phyloP scores from a whole-genome alignment of 108 stramenopile species.

The Cyclotella sp. region DNA sequence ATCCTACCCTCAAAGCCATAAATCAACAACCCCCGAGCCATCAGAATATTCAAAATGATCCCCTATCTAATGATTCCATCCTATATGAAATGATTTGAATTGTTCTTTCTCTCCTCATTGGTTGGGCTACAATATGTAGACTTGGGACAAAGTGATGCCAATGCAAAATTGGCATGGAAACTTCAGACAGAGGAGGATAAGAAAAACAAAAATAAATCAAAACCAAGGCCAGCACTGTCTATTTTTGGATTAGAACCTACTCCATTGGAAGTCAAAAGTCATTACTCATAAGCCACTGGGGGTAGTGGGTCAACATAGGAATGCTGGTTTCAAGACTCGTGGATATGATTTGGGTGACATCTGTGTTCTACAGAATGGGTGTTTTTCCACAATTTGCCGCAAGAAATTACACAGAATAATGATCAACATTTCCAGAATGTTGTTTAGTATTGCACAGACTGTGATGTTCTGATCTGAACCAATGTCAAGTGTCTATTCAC shows the following conservation, averaged over 20 bases:
- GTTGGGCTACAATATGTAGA: slow-evolving; percentile 3
- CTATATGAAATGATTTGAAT: not conserved
- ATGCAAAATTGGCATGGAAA: slow-evolving; percentile 15
- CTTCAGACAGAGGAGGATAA: slow-evolving; percentile 17
- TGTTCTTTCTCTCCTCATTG: not conserved
- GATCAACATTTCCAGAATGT: too few relatives aligned
- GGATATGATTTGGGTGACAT: not conserved
- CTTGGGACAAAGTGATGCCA: not conserved
- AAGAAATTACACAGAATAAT: too few relatives aligned
- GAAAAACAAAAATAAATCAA: not conserved
- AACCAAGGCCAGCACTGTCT: not conserved
- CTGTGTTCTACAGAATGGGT: too few relatives aligned
- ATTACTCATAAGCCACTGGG: not conserved
- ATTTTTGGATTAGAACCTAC: slow-evolving; percentile 3
- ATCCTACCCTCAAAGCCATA: too few relatives aligned
- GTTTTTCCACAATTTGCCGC: too few relatives aligned
- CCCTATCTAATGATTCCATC: not conserved
- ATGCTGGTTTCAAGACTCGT: not conserved
- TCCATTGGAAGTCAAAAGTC: not conserved
- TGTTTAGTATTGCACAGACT: too few relatives aligned
- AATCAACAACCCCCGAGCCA: too few relatives aligned
- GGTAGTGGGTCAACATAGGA: not conserved
- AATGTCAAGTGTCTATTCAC: too few relatives aligned
- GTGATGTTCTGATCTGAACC: too few relatives aligned
- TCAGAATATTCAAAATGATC: too few relatives aligned